Evolutionary conservation across 2,329 filamentous ascomycete species (phyloP), one percentile per base, ranked within the genome.

Genomic region (Claviceps sp.): DNA sequence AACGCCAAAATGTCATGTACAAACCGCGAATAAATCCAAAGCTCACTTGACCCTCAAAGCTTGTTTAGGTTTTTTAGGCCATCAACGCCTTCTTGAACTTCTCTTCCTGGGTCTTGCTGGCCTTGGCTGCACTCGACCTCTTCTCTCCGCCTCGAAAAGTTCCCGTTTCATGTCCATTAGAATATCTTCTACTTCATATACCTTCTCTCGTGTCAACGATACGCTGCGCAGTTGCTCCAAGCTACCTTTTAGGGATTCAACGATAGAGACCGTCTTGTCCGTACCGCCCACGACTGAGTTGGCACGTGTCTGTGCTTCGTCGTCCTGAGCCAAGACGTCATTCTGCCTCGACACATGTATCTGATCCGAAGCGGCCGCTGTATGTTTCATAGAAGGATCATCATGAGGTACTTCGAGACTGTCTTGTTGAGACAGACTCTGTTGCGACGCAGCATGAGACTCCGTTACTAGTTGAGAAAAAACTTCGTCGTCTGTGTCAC

Each of bases 81-180:
- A n/a, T 43, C 7, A 53, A 34, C 45, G 46, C 11, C 22, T 49
- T 50, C 53, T 54, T 39, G 48, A 50, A 54, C 50, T 56, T 51
- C 46, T 56, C 45, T 41, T 54, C 43, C 51, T 57, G 66, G 60
- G 47, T 70, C 46, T 46, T 24, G 22, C 42, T 26, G 37, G 45
- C 22, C 34, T 42, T 38, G 43, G 37, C 47, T 53, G 37, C 37
- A 43, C 11, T 51, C 56, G 66, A 40, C 78, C 75, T 55, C 85
- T 75, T 60, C 72, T 72, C 60, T 82, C 82, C 16, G 87, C 87
- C 52, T 83, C 80, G 64, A 85, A 86, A 50, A 90, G 74, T 64
- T 85, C 81, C 56, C 78, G 75, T 65, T 86, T 84, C 57, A 91
- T 80, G 64, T 91, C 85, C 71, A 90, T 87, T 62, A 93, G 74